These are phyloP conservation scores for Talaromyces sp. DNA, from an alignment of 2,329 filamentous ascomycete genomes.

Conservation along the genomic window DNA sequence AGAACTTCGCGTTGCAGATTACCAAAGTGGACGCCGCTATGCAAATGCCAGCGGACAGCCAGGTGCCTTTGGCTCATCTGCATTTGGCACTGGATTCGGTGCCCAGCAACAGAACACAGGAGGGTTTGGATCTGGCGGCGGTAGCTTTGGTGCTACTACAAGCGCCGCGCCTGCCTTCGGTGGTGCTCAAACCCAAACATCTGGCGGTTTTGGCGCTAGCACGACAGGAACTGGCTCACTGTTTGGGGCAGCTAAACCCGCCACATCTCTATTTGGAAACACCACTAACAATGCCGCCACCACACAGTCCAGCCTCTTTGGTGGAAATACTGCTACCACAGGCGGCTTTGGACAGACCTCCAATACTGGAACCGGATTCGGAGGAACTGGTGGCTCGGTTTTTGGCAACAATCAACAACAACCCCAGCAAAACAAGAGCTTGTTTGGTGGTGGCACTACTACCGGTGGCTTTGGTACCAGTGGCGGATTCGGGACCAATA, in stretches of 20 bases:
- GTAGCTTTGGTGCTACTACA: slow-evolving; percentile 18
- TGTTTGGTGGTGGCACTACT: slow-evolving; percentile 26
- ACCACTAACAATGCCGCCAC: slow-evolving; percentile 24
- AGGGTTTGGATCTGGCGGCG: slow-evolving; percentile 40
- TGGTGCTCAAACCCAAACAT: slow-evolving; percentile 33
- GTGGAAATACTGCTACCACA: slow-evolving; percentile 30
- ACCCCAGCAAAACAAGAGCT: slow-evolving; percentile 31
- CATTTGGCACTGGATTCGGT: slow-evolving; percentile 48
- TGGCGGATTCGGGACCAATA: slow-evolving; percentile 30
- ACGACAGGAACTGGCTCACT: slow-evolving; percentile 28
- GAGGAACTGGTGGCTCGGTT: slow-evolving; percentile 28
- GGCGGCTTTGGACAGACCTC: slow-evolving; percentile 25
- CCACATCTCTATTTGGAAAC: slow-evolving; percentile 31
- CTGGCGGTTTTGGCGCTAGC: slow-evolving; percentile 33
- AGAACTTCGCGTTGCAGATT: slow-evolving; percentile 75
- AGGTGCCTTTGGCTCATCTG: slow-evolving; percentile 72
- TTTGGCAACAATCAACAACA: slow-evolving; percentile 37
- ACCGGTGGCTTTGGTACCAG: slow-evolving; percentile 23
- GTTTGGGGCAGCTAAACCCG: slow-evolving; percentile 41
- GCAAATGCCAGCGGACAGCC: slow-evolving; percentile 76
- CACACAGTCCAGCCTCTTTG: slow-evolving; percentile 35
- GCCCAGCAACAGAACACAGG: slow-evolving; percentile 32
- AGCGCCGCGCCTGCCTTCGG: slow-evolving; percentile 30
- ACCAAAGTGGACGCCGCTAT: slow-evolving; percentile 75
- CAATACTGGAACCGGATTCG: slow-evolving; percentile 23